These are phyloP conservation scores for Tetrahymena borealis DNA, from an alignment of 73 alveolate species.

Conservation along the genomic window DNA sequence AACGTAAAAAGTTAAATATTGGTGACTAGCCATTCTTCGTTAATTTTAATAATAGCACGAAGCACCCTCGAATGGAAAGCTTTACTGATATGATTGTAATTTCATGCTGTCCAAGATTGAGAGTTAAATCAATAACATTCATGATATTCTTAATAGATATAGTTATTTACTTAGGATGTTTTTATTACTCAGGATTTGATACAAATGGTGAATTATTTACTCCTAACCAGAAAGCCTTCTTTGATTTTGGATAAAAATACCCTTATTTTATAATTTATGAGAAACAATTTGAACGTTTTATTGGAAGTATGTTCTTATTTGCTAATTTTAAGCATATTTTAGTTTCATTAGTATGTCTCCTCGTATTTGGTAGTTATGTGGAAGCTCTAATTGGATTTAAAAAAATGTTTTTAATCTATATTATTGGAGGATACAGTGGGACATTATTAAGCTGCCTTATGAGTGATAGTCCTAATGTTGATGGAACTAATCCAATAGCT, in stretches of 20 bases:
- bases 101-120: conserved; percentile 40
- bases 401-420: conserved; percentile 22
- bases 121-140: conserved; percentile 20
- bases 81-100: conserved; percentile 33
- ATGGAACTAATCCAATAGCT: conserved; percentile 24
- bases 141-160: conserved; percentile 10
- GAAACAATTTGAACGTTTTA: not conserved
- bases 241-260: conserved; percentile 17
- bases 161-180: not conserved
- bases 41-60: conserved; percentile 19
- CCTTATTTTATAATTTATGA: conserved; percentile 21
- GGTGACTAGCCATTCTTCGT: conserved; percentile 5
- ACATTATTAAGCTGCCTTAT: conserved; percentile 20
- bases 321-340: conserved; percentile 17
- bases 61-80: conserved; percentile 30
- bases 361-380: conserved; percentile 29
- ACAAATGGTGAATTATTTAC: conserved; percentile 21
- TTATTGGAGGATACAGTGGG: conserved; percentile 36
- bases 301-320: conserved; percentile 12
- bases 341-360: conserved; percentile 18
- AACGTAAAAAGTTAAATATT: not conserved
- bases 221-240: conserved; percentile 31
- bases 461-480: conserved; percentile 3
- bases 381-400: conserved; percentile 38
- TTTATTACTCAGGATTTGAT: conserved; percentile 7